A percentile compares a stretch with the other conserved stretches of the same genome.
Conservation (phyloP, 73 alveolate genomes). For the Strombidium stylifer region DNA sequence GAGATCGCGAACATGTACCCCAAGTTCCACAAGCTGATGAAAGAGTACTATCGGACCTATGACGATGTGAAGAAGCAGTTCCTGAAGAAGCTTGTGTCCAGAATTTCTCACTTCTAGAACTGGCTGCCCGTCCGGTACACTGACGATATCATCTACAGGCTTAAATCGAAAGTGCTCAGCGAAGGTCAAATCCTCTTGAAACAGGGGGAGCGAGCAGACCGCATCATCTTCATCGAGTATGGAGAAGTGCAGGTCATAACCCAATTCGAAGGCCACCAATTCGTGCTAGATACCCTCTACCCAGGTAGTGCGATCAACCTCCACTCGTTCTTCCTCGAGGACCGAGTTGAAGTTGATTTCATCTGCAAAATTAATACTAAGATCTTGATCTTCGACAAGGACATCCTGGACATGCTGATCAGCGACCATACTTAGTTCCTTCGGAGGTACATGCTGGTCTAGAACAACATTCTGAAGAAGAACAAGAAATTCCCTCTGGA, state of each 20-base stretch:
- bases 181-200: constrained; percentile 28
- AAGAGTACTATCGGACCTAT: constrained; percentile 16
- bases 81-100: constrained; percentile 13
- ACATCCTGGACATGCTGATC: background rate
- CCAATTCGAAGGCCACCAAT: constrained; percentile 33
- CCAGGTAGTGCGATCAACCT: constrained; percentile 38
- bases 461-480: constrained; percentile 10
- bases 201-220: constrained; percentile 17
- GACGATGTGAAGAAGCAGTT: constrained; percentile 39
- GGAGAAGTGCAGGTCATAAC: constrained; percentile 39
- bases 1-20: constrained; percentile 39
- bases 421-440: constrained; percentile 6
- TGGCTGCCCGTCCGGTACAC: constrained; percentile 30
- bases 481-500: constrained; percentile 38
- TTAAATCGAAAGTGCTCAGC: background rate
- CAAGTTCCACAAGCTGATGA: constrained; percentile 13
- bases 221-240: constrained; percentile 16
- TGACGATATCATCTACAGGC: constrained; percentile 24
- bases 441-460: constrained; percentile 20
- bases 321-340: constrained; percentile 36
- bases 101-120: constrained; percentile 17
- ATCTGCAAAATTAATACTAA: constrained; percentile 5
- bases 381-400: background rate
- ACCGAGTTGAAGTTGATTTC: constrained; percentile 11
- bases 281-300: constrained; percentile 36